phyloP scores from a whole-genome alignment of 2,329 filamentous ascomycete species.

The Graphilbum ipis-grandicollis region DNA sequence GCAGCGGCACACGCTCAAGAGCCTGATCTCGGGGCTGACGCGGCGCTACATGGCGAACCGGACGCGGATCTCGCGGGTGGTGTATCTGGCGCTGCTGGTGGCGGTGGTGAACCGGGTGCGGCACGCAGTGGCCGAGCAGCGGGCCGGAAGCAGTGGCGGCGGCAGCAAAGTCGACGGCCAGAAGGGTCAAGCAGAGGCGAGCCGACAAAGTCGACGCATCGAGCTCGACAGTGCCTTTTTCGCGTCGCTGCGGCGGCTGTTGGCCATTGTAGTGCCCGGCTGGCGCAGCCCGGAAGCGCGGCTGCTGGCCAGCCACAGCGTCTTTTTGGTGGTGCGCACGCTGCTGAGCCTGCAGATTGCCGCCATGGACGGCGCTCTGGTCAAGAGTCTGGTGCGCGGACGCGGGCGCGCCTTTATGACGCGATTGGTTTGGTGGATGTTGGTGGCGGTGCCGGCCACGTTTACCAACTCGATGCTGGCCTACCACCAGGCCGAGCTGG shows the following conservation, averaged over 20 bases:
- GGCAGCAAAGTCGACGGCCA: not conserved
- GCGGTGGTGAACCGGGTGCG: conserved; percentile 75
- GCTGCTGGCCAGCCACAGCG: conserved; percentile 74
- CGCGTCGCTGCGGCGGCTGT: conserved; percentile 55
- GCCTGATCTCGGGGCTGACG: conserved; percentile 48
- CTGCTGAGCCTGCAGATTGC: conserved; percentile 91
- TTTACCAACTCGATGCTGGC: conserved; percentile 99
- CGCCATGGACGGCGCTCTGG: conserved; percentile 83
- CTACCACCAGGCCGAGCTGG: conserved; percentile 91
- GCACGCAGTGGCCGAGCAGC: conserved; percentile 81
- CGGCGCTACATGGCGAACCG: conserved; percentile 63
- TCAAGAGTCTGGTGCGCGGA: conserved; percentile 81
- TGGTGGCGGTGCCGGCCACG: conserved; percentile 85
- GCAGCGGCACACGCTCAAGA: conserved; percentile 45
- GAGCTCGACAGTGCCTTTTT: conserved; percentile 77
- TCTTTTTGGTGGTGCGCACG: conserved; percentile 81
- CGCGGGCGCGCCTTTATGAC: conserved; percentile 80
- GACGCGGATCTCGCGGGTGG: conserved; percentile 62
- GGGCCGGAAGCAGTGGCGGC: conserved; percentile 25
- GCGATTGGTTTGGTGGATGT: conserved; percentile 94
- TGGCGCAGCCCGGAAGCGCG: conserved; percentile 80
- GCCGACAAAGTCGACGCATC: conserved; percentile 31
- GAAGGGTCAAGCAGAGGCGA: conserved; percentile 7
- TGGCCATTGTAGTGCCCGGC: conserved; percentile 79
- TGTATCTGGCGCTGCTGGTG: conserved; percentile 69